Conservation (phyloP, 2,329 filamentous ascomycete genomes). For the Tothia fuscella region DNA sequence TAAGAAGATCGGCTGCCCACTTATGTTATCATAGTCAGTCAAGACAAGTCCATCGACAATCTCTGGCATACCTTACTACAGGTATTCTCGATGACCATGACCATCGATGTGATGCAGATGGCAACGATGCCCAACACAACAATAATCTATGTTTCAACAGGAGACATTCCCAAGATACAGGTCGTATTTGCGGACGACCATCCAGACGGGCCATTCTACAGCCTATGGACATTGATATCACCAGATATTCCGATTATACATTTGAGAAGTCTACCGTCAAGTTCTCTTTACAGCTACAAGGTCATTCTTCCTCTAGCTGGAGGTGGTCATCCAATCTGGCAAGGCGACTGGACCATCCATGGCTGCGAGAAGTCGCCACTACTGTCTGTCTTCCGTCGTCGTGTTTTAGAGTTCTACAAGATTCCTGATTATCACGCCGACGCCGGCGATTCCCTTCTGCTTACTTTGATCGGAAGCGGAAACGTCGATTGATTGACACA, state of each 20-base stretch:
- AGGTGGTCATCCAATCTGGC: slow-evolving; percentile 31
- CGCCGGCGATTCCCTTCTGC: background rate
- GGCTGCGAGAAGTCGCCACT: slow-evolving; percentile 23
- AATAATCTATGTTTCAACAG: too few relatives aligned
- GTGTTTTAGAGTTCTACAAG: background rate
- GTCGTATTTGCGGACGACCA: too few relatives aligned
- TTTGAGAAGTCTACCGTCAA: too few relatives aligned
- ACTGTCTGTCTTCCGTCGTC: background rate
- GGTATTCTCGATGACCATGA: background rate
- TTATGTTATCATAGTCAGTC: background rate
- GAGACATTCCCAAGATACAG: too few relatives aligned
- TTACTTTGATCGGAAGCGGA: background rate
- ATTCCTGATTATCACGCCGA: background rate
- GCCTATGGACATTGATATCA: background rate
- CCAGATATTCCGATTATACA: background rate
- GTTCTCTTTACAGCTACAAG: slow-evolving; percentile 9
- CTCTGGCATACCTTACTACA: background rate
- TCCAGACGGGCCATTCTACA: too few relatives aligned
- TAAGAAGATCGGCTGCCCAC: too few relatives aligned
- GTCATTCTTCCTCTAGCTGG: slow-evolving; percentile 31
- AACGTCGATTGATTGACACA: slow-evolving; percentile 1
- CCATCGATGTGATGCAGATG: background rate
- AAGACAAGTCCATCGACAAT: background rate
- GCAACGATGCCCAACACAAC: too few relatives aligned
- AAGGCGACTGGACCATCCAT: slow-evolving; percentile 26